Conservation (phyloP, 2,329 filamentous ascomycete genomes). For the Sporothrix phasma region DNA sequence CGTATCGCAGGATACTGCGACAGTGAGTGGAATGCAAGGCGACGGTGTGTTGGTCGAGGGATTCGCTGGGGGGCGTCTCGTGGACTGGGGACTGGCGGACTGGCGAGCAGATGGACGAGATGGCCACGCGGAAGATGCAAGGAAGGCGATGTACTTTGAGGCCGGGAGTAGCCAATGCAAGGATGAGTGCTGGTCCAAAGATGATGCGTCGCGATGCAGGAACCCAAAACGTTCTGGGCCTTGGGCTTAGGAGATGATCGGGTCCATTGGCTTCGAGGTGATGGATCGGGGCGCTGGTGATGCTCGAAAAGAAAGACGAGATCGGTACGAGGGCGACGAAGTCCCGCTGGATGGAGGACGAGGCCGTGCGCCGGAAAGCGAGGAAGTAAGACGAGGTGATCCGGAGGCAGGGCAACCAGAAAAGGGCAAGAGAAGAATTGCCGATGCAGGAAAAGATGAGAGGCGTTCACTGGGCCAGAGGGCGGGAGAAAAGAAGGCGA, state of each 20-base stretch:
- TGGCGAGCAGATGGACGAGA: neutral
- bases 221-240: neutral
- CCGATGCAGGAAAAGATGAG: neutral
- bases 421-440: neutral
- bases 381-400: neutral
- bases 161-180: neutral
- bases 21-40: neutral
- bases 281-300: neutral
- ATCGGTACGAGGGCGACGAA: neutral
- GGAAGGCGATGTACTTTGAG: neutral
- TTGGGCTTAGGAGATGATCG: neutral
- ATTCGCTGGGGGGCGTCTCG: neutral
- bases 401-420: neutral
- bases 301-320: neutral
- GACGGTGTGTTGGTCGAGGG: neutral
- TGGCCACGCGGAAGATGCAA: neutral
- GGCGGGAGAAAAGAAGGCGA: neutral
- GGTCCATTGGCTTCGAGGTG: neutral
- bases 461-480: neutral
- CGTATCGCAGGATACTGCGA: neutral
- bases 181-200: neutral
- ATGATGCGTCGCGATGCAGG: neutral
- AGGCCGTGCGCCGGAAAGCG: neutral
- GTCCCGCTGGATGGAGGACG: neutral
- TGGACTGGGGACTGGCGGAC: neutral